phyloP scores from a whole-genome alignment of 2,329 filamentous ascomycete species.

The Albophoma yamanashiensis region DNA sequence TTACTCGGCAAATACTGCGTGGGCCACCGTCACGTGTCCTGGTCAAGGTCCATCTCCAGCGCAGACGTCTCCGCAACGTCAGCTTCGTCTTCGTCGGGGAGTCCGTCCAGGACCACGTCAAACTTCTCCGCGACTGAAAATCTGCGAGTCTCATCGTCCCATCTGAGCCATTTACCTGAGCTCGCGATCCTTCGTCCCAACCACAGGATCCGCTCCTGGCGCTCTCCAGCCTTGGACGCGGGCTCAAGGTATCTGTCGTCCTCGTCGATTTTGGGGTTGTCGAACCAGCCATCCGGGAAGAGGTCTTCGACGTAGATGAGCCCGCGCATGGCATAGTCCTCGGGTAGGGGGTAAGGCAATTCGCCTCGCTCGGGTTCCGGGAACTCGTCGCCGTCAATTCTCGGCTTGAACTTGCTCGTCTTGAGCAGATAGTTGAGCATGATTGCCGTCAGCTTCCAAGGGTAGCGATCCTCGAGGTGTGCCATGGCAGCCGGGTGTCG shows the following conservation, averaged over 20 bases:
- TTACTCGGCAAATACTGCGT: not conserved
- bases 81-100: not conserved
- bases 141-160: slow-evolving; percentile 21
- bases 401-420: slow-evolving; percentile 14
- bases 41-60: not conserved
- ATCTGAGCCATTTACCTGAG: slow-evolving; percentile 32
- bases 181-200: slow-evolving; percentile 38
- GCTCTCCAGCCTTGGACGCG: slow-evolving; percentile 44
- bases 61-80: not conserved
- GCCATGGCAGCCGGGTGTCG: slow-evolving; percentile 28
- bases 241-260: slow-evolving; percentile 56
- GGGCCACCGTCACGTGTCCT: not conserved
- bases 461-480: slow-evolving; percentile 32
- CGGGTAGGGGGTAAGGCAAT: slow-evolving; percentile 47
- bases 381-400: slow-evolving; percentile 34
- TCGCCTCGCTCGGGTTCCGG: slow-evolving; percentile 29
- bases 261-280: slow-evolving; percentile 48
- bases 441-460: slow-evolving; percentile 36
- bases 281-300: slow-evolving; percentile 49
- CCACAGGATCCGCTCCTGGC: slow-evolving; percentile 49
- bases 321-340: slow-evolving; percentile 58
- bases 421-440: slow-evolving; percentile 26
- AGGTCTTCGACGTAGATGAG: slow-evolving; percentile 49
- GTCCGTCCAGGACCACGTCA: slow-evolving; percentile 20
- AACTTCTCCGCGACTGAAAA: slow-evolving; percentile 30